Conservation (phyloP, 352 stramenopile genomes). For the Peronosclerospora sorghi region DNA sequence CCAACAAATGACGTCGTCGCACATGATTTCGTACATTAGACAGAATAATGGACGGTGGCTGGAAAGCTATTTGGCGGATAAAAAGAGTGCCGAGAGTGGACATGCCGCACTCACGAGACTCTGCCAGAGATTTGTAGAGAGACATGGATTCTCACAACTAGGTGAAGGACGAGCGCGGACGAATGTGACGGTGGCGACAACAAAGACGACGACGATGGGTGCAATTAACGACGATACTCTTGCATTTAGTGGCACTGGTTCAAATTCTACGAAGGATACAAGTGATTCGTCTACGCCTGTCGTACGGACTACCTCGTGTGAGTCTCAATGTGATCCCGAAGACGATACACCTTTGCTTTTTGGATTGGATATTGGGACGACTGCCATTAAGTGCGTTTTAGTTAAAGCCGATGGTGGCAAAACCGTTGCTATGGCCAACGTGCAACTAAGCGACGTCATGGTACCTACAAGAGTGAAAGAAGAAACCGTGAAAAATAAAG, state of each 20-base stretch:
- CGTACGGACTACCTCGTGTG: not conserved
- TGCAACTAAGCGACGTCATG: slow-evolving; percentile 26
- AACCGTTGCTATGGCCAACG: slow-evolving; percentile 23
- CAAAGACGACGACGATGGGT: not conserved
- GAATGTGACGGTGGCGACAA: not conserved
- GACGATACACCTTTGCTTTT: slow-evolving; percentile 27
- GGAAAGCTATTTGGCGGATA: slow-evolving; percentile 22
- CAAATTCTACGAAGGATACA: not conserved
- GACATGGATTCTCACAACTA: slow-evolving; percentile 20
- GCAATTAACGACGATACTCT: not conserved
- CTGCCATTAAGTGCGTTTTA: slow-evolving; percentile 62
- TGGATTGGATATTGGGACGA: slow-evolving; percentile 68
- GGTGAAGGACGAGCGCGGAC: not conserved
- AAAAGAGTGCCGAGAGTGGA: slow-evolving; percentile 33
- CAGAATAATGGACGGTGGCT: slow-evolving; percentile 24
- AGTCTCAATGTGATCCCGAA: slow-evolving; percentile 1
- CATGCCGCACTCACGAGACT: slow-evolving; percentile 27
- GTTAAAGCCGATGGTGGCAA: slow-evolving; percentile 19
- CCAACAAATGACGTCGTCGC: slow-evolving; percentile 31
- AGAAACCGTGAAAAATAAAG: slow-evolving; percentile 7
- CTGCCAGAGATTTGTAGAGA: slow-evolving; percentile 28
- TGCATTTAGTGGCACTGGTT: not conserved
- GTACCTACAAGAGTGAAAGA: slow-evolving; percentile 3
- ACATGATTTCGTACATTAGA: slow-evolving; percentile 35
- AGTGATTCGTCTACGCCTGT: not conserved